Percentiles rank a stretch among this genome's conserved stretches.
These are phyloP conservation scores for Naganishia sp. DNA, from an alignment of 1,284 basidiomycete genomes.

Conservation along the genomic window DNA sequence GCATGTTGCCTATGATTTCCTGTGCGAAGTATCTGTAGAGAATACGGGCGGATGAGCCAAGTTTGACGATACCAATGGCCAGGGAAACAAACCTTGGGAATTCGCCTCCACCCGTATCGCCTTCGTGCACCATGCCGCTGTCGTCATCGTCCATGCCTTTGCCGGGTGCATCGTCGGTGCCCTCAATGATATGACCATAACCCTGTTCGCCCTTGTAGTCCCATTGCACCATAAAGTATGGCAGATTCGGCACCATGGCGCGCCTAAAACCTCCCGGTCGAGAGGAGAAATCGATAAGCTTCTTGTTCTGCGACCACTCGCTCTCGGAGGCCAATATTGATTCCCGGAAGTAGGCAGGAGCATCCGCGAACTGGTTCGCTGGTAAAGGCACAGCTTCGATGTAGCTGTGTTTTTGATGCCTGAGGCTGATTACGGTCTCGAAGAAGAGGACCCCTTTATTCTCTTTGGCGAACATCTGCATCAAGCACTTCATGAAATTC, in stretches of 20 bases:
- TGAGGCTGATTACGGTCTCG: constrained; percentile 84
- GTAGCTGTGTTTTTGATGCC: constrained; percentile 82
- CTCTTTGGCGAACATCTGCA: constrained; percentile 87
- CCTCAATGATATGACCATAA: constrained; percentile 96
- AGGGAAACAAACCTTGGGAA: constrained; percentile 70
- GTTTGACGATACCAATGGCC: background rate
- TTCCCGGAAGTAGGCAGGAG: constrained; percentile 95
- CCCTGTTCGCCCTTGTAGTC: constrained; percentile 96
- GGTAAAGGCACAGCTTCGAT: constrained; percentile 91
- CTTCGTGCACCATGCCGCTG: constrained; percentile 70
- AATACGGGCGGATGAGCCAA: background rate
- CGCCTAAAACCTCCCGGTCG: constrained; percentile 86
- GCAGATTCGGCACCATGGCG: constrained; percentile 91
- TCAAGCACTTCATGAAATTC: constrained; percentile 99
- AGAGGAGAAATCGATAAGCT: constrained; percentile 87
- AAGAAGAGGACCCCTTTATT: constrained; percentile 90
- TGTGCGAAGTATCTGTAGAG: constrained; percentile 79
- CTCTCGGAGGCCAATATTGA: constrained; percentile 85
- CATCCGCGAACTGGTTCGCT: constrained; percentile 75
- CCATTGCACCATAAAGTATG: constrained; percentile 98
- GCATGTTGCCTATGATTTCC: constrained; percentile 89
- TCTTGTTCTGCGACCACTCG: constrained; percentile 97
- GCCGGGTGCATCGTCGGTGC: constrained; percentile 65
- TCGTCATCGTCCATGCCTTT: constrained; percentile 63
- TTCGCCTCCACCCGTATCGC: constrained; percentile 80